A percentile compares a stretch with the other conserved stretches of the same genome.
Conservation (phyloP, 2,329 filamentous ascomycete species). For the Fusarium nelsonii region DNA sequence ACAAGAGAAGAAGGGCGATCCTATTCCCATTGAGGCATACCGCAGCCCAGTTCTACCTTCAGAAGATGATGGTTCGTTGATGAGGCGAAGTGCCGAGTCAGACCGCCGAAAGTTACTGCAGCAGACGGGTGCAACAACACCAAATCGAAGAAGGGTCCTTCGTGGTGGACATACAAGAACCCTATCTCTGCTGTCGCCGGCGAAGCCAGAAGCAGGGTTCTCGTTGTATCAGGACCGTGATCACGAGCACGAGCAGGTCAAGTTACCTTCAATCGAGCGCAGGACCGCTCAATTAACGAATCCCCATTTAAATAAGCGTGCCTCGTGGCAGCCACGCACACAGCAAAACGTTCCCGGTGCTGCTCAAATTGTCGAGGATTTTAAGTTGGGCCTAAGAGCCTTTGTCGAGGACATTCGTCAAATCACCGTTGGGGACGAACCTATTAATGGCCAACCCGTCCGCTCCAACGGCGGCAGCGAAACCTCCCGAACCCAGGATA, state of each 20-base stretch:
- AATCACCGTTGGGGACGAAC: constrained; percentile 95
- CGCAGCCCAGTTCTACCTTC: constrained; percentile 52
- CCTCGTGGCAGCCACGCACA: constrained; percentile 69
- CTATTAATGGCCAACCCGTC: constrained; percentile 66
- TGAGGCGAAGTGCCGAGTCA: constrained; percentile 68
- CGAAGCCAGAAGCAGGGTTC: constrained; percentile 60
- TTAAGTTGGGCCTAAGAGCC: constrained; percentile 90
- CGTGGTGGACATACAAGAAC: constrained; percentile 72
- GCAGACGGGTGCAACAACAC: constrained; percentile 58
- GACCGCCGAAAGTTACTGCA: constrained; percentile 78
- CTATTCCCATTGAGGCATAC: constrained; percentile 67
- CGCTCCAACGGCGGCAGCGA: constrained; percentile 41
- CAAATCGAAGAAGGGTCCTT: constrained; percentile 72
- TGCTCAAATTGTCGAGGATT: constrained; percentile 88
- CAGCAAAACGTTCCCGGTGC: constrained; percentile 60
- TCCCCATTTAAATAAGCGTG: constrained; percentile 64
- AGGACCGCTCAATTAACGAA: constrained; percentile 54
- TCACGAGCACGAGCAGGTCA: constrained; percentile 44
- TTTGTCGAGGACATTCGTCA: constrained; percentile 96
- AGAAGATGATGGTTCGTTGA: constrained; percentile 52
- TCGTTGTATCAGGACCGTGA: constrained; percentile 57
- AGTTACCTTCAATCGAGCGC: constrained; percentile 49
- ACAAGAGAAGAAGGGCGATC: constrained; percentile 81
- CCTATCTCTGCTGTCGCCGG: constrained; percentile 85
- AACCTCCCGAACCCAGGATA: constrained; percentile 57